Percentiles rank a stretch among this genome's conserved stretches.
Conservation (phyloP, 1,284 basidiomycete genomes). For the Naganishia albida region DNA sequence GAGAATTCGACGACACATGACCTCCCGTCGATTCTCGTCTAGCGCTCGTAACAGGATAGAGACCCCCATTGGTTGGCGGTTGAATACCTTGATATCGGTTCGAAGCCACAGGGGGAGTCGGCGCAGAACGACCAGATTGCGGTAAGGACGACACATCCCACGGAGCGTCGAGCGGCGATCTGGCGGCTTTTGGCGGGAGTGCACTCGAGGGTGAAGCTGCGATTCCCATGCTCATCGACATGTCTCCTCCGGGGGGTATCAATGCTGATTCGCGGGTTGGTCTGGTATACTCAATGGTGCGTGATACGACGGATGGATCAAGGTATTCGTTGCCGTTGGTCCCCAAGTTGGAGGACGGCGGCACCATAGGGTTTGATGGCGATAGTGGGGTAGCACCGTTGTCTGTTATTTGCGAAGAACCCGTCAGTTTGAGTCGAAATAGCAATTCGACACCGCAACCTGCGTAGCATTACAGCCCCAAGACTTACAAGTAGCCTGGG, state of each 20-base stretch:
- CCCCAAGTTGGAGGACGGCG: slow-evolving; percentile 7
- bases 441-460: background rate
- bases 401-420: slow-evolving; percentile 39
- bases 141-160: slow-evolving; percentile 32
- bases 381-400: slow-evolving; percentile 51
- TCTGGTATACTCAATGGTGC: slow-evolving; percentile 50
- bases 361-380: slow-evolving; percentile 12
- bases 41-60: background rate
- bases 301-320: slow-evolving; percentile 34
- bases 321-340: slow-evolving; percentile 2
- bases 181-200: background rate
- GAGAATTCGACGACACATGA: slow-evolving; percentile 19
- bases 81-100: slow-evolving; percentile 5
- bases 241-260: slow-evolving; percentile 46
- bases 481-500: slow-evolving; percentile 50
- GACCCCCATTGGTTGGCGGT: slow-evolving; percentile 12
- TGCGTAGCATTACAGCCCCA: too few relatives aligned
- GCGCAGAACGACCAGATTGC: slow-evolving; percentile 16
- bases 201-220: slow-evolving; percentile 1
- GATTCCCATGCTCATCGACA: slow-evolving; percentile 48
- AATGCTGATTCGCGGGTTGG: slow-evolving; percentile 50
- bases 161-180: slow-evolving; percentile 26
- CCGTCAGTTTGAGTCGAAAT: background rate
- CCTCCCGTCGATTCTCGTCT: slow-evolving; percentile 11
- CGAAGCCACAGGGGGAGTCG: slow-evolving; percentile 18